Base-by-base conservation (phyloP, 768 basidiomycete genomes). In the Phylloporus scabripes region DNA sequence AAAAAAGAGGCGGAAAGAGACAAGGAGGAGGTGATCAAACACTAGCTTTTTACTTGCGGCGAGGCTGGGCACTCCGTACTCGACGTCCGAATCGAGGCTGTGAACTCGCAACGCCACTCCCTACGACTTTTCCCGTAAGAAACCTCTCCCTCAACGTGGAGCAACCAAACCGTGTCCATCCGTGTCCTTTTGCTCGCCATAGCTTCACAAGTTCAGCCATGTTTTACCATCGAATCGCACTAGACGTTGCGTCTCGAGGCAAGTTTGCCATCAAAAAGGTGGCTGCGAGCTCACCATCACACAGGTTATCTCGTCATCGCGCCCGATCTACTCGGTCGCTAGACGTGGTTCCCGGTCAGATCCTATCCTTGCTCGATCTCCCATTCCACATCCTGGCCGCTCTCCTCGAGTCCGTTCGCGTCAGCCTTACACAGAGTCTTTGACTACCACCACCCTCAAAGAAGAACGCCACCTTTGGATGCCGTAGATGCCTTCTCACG, bases 261-360 rank as follows among this genome's bases (percentile, higher is more conserved):
- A 24, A 43, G 46, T 24, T 18, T 31, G 28, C 3, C 40, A 41
- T 41, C 15, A n/a, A n/a, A 28, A 14, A 31, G 11, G 8, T n/a
- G 26, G 42, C 42, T 43, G 42, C 42, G 42, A 18, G 21, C 21
- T 23, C 3, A 7, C 42, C 14, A 12, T 17, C 1, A 38, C n/a
- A 26, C 49, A 65, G 65, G 60, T 26, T 63, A 55, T 21, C 51
- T 55, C 17, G 60, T 63, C 33, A 49, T 26, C 0, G 63, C 60
- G n/a, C n/a, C 63, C 5, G 59, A 59, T 36, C 26, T 59, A 2
- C 55, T 63, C 18, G 59, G 58, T 8, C 65, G 8, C 34, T 15
- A 32, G 21, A 17, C 14, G 47, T 53, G 9, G 41, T 38, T 7
- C n/a, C n/a, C n/a, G n/a, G n/a, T n/a, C 51, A 46, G 34, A 36